phyloP scores from a whole-genome alignment of 345 rosid genomes.

The Garcia nutans region DNA sequence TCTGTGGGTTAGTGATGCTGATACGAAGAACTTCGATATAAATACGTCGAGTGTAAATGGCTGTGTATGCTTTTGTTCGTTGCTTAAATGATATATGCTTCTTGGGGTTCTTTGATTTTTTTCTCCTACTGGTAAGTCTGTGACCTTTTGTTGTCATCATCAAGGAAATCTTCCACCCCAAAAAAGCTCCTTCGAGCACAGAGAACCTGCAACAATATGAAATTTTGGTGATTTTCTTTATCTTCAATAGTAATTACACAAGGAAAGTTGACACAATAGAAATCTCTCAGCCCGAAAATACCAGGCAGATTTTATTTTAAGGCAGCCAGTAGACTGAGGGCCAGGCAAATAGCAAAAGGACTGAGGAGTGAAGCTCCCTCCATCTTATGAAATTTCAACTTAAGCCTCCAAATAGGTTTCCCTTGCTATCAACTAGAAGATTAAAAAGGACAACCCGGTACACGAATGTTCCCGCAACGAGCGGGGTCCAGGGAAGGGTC shows the following conservation, averaged over 20 bases:
- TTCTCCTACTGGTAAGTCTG: constrained; percentile 85
- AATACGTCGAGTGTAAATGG: constrained; percentile 88
- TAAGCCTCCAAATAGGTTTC: too few species aligned
- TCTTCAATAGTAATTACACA: too few species aligned
- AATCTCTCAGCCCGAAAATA: background rate
- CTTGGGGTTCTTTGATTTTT: constrained; percentile 69
- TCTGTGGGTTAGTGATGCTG: constrained; percentile 89
- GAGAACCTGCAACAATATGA: constrained; percentile 34
- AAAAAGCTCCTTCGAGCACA: constrained; percentile 85
- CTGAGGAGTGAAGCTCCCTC: background rate
- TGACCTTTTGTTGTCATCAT: constrained; percentile 83
- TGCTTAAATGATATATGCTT: constrained; percentile 86
- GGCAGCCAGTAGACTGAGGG: background rate
- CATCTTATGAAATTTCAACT: too few species aligned
- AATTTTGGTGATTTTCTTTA: too few species aligned
- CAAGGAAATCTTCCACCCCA: constrained; percentile 93
- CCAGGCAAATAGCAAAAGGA: background rate
- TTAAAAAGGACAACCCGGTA: too few species aligned
- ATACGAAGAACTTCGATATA: constrained; percentile 88
- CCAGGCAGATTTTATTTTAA: too few species aligned
- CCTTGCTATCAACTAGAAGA: background rate
- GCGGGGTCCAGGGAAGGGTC: too few species aligned
- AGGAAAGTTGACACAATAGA: too few species aligned
- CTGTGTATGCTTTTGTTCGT: constrained; percentile 70
- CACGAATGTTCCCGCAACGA: too few species aligned